These are phyloP conservation scores for Kregervanrija fluxuum DNA, from an alignment of 805 yeast species.

Conservation along the genomic window DNA sequence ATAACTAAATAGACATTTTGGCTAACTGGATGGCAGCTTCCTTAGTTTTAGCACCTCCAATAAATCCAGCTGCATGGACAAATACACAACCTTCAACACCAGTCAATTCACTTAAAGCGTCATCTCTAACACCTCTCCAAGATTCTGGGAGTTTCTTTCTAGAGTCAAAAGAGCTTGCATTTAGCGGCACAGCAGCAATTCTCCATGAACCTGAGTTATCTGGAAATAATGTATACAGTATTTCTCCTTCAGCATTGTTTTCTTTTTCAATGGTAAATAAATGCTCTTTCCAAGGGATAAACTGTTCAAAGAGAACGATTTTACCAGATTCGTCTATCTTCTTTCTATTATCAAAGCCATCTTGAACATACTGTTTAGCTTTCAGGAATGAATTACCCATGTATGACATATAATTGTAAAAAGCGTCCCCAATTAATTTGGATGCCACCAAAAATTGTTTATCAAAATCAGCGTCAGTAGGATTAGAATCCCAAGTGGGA, in stretches of 20 bases:
- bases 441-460: conserved; percentile 63
- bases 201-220: conserved; percentile 76
- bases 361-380: conserved; percentile 68
- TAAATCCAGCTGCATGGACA: conserved; percentile 94
- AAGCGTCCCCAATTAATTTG: conserved; percentile 75
- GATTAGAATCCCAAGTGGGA: conserved; percentile 76
- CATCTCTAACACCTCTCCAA: conserved; percentile 96
- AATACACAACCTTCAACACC: conserved; percentile 89
- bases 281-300: conserved; percentile 96
- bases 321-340: conserved; percentile 63
- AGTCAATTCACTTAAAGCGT: conserved; percentile 58
- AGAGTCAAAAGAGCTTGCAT: conserved; percentile 70
- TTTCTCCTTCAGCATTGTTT: conserved; percentile 44
- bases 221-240: conserved; percentile 71
- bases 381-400: conserved; percentile 89
- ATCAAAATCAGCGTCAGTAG: conserved; percentile 61
- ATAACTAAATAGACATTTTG: conserved; percentile 16
- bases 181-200: conserved; percentile 86
- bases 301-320: conserved; percentile 63
- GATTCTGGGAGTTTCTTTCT: conserved; percentile 83
- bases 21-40: conserved; percentile 81
- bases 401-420: conserved; percentile 55
- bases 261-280: conserved; percentile 65
- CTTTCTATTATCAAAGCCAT: conserved; percentile 58
- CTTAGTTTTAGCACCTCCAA: conserved; percentile 82